Conservation (phyloP, 2,329 filamentous ascomycete genomes). For the Kalmusia sp. region DNA sequence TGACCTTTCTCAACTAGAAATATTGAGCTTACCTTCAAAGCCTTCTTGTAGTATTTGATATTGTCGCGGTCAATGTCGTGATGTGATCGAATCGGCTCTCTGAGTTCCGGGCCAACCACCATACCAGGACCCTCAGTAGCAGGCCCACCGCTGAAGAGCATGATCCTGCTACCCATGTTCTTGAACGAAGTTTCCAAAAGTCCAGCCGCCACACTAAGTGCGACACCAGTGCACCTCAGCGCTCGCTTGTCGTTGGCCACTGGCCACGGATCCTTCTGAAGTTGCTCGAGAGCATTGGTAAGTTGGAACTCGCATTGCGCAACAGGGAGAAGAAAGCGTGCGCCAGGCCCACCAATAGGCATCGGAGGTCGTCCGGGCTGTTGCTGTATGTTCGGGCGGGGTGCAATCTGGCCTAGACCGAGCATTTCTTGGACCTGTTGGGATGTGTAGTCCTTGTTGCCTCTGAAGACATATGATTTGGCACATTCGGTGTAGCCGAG, state of each 20-base stretch:
- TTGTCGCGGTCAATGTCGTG: constrained; percentile 99
- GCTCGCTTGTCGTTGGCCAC: constrained; percentile 91
- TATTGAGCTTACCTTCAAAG: constrained; percentile 74
- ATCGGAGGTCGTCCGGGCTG: constrained; percentile 74
- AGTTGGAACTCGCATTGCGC: constrained; percentile 97
- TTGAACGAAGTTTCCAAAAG: constrained; percentile 94
- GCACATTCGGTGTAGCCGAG: constrained; percentile 97
- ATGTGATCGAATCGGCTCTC: constrained; percentile 96
- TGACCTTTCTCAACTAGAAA: neutral
- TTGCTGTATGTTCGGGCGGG: constrained; percentile 73
- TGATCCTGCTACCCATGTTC: constrained; percentile 92
- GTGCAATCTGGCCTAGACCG: constrained; percentile 74
- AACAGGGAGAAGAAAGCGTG: constrained; percentile 91
- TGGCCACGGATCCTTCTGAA: constrained; percentile 97
- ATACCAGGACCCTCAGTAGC: constrained; percentile 96
- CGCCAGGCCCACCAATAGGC: constrained; percentile 78
- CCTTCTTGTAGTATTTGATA: constrained; percentile 99
- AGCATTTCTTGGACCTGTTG: constrained; percentile 99
- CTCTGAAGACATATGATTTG: constrained; percentile 97
- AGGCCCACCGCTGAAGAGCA: constrained; percentile 95
- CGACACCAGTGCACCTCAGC: constrained; percentile 91
- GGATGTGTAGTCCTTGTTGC: constrained; percentile 96
- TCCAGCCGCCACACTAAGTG: constrained; percentile 92
- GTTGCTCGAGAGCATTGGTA: constrained; percentile 91
- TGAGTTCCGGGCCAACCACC: constrained; percentile 93